A percentile compares a stretch with the other conserved stretches of the same genome.
Evolutionary conservation across 306 rosid species (phyloP).

Genomic region (Prunus armeniaca): DNA sequence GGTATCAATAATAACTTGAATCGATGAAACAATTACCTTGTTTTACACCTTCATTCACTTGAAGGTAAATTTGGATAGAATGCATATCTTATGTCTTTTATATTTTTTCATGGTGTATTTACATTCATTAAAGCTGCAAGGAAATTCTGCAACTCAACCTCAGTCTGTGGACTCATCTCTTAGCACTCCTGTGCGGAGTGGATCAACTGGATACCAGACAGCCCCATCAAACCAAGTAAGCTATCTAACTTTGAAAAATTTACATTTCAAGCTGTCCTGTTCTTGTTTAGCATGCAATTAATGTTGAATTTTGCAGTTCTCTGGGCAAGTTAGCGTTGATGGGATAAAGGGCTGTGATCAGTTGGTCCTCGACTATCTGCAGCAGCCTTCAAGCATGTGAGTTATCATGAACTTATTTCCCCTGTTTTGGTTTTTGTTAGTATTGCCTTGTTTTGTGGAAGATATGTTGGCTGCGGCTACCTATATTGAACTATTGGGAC

Average conservation of each 20-base stretch:
- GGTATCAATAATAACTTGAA: conserved; percentile 34
- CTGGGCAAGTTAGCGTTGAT: conserved; percentile 54
- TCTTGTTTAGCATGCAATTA: conserved; percentile 16
- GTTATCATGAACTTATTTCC: conserved; percentile 23
- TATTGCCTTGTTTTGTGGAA: neutral
- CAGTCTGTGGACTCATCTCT: conserved; percentile 38
- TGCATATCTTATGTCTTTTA: neutral
- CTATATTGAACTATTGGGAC: neutral
- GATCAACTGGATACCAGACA: conserved; percentile 44
- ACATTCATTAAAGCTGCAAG: conserved; percentile 42
- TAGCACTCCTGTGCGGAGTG: conserved; percentile 44
- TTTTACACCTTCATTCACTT: neutral
- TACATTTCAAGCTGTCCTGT: neutral
- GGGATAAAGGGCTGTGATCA: conserved; percentile 65
- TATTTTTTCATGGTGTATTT: neutral
- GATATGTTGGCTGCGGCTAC: neutral
- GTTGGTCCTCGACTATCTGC: conserved; percentile 68
- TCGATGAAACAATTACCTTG: neutral
- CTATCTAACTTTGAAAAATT: neutral
- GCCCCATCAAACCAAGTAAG: conserved; percentile 56
- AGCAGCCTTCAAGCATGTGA: conserved; percentile 78
- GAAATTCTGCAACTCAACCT: conserved; percentile 36
- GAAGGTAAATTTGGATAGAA: neutral
- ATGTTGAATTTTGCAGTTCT: conserved; percentile 42
- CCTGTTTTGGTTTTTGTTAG: neutral